Evolutionary conservation across 2,329 filamentous ascomycete genomes (phyloP).

Genomic region (Septoria petroselini): DNA sequence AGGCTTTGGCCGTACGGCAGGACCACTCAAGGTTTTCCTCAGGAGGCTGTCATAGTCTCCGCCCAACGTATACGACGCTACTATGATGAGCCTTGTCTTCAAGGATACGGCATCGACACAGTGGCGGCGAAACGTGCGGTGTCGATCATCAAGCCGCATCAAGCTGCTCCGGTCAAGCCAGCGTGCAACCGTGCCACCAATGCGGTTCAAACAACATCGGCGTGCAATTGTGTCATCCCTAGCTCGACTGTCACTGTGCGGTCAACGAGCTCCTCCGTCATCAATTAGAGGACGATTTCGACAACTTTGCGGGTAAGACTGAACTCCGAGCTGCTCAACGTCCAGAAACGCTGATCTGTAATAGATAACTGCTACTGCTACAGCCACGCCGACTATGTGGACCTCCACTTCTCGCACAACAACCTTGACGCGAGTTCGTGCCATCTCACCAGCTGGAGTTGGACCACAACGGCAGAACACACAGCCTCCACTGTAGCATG

Average conservation of each 20-base stretch:
- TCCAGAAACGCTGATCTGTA: neutral
- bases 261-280: neutral
- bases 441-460: neutral
- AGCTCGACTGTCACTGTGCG: slow-evolving; percentile 4
- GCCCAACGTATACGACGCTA: neutral
- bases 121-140: too few relatives aligned
- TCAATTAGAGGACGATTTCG: neutral
- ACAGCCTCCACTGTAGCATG: neutral
- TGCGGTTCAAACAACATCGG: slow-evolving; percentile 2
- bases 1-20: too few relatives aligned
- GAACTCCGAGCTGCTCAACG: neutral
- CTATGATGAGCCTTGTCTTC: neutral
- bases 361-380: neutral
- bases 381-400: neutral
- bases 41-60: too few relatives aligned
- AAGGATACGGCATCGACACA: neutral
- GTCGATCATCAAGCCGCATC: neutral
- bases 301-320: neutral
- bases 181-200: neutral
- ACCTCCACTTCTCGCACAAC: neutral
- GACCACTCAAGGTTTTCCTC: too few relatives aligned
- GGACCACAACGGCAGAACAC: neutral
- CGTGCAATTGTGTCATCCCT: slow-evolving; percentile 8
- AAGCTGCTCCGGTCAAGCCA: slow-evolving; percentile 2
- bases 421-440: neutral